Evolutionary conservation across 176 grass and related monocot species (phyloP), one percentile per base, ranked within the genome.

Genomic region (Sorghum bicolor): DNA sequence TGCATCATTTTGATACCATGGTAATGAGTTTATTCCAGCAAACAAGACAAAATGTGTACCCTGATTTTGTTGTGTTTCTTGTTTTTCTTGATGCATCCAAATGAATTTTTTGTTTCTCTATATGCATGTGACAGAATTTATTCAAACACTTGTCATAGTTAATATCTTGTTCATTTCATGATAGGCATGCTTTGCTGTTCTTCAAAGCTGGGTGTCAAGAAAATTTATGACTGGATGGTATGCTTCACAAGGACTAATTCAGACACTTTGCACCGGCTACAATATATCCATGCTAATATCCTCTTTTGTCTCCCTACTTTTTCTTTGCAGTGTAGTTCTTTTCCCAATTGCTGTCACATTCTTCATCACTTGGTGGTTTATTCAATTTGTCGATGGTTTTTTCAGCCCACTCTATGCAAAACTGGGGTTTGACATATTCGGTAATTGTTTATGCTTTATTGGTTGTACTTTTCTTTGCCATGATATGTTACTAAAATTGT

Each of bases 141-240:
- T 70, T 47, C 29, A 25, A 10, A 36, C 30, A 44, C 1, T 48
- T 68, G 82, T 37, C 5, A 31, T 72, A 52, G 30, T 45, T 88
- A 70, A 69, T 70, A 39, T 67, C 65, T 74, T 63, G 15, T 82
- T 61, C 38, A 1, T 16, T 92, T 82, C 53, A 60, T 60, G 65
- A 69, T 58, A 98, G 96, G 96, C 96, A 74, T 98, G 93, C 78
- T 93, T 84, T 50, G 90, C 91, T 71, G 91, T 98, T 88, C 96
- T 98, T 77, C 96, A 98, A 88, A 98, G 96, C 57, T 98, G 96
- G 96, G 91, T 94, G 36, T 98, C 93, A 80, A 95, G 88, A 79
- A 98, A 95, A 71, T 98, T 95, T 85, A 95, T 98, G 96, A 98
- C 93, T 14, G 96, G 96, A 98, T 93, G 91, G 96, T 98, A 93